Percentiles rank a stretch among this genome's conserved stretches.
Conservation (phyloP, 2,329 filamentous ascomycete genomes). For the Dactylellina parvicollis region DNA sequence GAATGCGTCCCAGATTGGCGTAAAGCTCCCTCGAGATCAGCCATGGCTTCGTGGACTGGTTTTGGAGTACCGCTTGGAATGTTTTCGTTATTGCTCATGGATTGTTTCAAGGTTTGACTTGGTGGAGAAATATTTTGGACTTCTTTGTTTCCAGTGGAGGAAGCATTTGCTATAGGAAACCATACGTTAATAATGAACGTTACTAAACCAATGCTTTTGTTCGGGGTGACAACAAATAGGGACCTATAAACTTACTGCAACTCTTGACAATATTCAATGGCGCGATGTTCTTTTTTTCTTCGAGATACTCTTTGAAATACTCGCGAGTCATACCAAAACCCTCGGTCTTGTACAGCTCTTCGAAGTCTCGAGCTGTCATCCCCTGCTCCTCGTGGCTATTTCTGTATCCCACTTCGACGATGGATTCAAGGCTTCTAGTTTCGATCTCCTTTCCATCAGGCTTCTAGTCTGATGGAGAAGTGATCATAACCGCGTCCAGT, state of each 20-base stretch:
- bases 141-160: neutral
- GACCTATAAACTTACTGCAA: constrained; percentile 10
- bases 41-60: constrained; percentile 18
- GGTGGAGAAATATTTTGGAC: neutral
- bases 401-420: neutral
- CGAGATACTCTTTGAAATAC: constrained; percentile 26
- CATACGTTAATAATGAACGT: no score
- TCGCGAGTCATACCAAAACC: constrained; percentile 21
- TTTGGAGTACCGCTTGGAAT: constrained; percentile 9
- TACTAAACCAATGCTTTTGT: no score
- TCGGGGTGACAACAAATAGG: no score
- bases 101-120: constrained; percentile 5
- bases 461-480: constrained; percentile 7
- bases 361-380: neutral
- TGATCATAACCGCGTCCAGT: neutral
- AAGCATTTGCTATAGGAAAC: neutral
- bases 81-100: constrained; percentile 8
- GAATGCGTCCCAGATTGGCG: neutral
- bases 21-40: constrained; percentile 13
- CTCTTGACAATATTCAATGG: constrained; percentile 18
- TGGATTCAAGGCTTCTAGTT: neutral
- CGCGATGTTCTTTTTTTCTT: constrained; percentile 20
- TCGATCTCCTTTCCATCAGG: neutral
- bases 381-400: neutral
- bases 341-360: constrained; percentile 18